These are phyloP conservation scores for Pyrenopolyporus hunteri DNA, from an alignment of 495 filamentous ascomycete species.

Conservation along the genomic window DNA sequence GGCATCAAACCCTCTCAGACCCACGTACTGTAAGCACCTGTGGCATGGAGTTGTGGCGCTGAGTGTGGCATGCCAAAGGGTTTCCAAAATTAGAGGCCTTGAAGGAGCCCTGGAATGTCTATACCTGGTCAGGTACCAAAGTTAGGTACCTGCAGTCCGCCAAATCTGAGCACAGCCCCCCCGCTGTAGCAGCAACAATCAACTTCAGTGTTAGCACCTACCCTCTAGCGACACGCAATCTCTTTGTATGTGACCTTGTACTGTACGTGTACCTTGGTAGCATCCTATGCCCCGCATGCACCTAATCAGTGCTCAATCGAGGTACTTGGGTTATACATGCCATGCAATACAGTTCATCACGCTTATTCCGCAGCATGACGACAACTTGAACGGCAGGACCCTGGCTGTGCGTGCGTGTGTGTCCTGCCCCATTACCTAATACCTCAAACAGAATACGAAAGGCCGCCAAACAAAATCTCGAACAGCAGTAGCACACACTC, in stretches of 20 bases:
- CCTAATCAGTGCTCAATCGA: not conserved
- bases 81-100: not conserved
- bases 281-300: not conserved
- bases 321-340: not conserved
- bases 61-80: not conserved
- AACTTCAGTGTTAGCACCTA: not conserved
- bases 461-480: constrained; percentile 13
- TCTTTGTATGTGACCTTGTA: not conserved
- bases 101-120: not conserved
- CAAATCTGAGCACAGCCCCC: not conserved
- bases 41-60: no score
- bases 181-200: not conserved
- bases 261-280: not conserved
- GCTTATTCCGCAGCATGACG: constrained; percentile 13
- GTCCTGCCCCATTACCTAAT: constrained; percentile 38
- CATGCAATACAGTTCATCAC: constrained; percentile 4
- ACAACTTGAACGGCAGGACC: constrained; percentile 1
- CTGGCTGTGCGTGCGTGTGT: constrained; percentile 14
- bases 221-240: not conserved
- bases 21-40: no score
- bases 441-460: constrained; percentile 31
- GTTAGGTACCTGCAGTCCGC: constrained; percentile 4
- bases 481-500: constrained; percentile 11
- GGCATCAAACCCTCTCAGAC: no score
- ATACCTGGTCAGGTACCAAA: no score